Conservation (phyloP, 2,329 filamentous ascomycete species). For the Juglanconis sp. region DNA sequence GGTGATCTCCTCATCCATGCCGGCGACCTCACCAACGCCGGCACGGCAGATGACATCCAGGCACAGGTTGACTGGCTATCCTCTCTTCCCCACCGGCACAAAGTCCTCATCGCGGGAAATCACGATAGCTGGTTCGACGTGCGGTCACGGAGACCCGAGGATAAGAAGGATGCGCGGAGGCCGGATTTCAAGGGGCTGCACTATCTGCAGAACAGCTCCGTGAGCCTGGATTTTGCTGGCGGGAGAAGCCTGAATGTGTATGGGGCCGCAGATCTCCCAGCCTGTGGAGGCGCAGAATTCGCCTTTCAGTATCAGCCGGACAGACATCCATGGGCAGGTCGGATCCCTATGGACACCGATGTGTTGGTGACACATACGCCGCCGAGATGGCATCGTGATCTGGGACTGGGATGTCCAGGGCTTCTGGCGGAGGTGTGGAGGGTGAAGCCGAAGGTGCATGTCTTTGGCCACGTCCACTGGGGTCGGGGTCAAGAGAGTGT, state of each 20-base stretch:
- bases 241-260: conserved; percentile 67
- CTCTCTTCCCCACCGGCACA: conserved; percentile 70
- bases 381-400: conserved; percentile 69
- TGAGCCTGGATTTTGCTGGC: conserved; percentile 60
- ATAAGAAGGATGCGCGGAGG: conserved; percentile 47
- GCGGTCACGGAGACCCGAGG: conserved; percentile 53
- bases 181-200: conserved; percentile 66
- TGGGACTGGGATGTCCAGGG: conserved; percentile 66
- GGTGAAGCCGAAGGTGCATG: conserved; percentile 69
- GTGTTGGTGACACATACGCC: conserved; percentile 80
- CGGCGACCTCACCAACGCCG: conserved; percentile 76
- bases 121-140: conserved; percentile 85
- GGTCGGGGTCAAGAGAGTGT: conserved; percentile 67
- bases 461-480: conserved; percentile 84
- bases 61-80: conserved; percentile 80
- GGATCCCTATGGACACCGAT: conserved; percentile 69
- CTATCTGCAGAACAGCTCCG: conserved; percentile 70
- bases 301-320: conserved; percentile 72
- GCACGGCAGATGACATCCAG: conserved; percentile 72
- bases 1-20: conserved; percentile 89
- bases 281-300: conserved; percentile 67
- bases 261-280: conserved; percentile 77
- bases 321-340: conserved; percentile 68
- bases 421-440: conserved; percentile 72
- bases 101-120: conserved; percentile 82